Evolutionary conservation across 2,329 filamentous ascomycete genomes (phyloP).

Genomic region (Apiospora saccharicola): DNA sequence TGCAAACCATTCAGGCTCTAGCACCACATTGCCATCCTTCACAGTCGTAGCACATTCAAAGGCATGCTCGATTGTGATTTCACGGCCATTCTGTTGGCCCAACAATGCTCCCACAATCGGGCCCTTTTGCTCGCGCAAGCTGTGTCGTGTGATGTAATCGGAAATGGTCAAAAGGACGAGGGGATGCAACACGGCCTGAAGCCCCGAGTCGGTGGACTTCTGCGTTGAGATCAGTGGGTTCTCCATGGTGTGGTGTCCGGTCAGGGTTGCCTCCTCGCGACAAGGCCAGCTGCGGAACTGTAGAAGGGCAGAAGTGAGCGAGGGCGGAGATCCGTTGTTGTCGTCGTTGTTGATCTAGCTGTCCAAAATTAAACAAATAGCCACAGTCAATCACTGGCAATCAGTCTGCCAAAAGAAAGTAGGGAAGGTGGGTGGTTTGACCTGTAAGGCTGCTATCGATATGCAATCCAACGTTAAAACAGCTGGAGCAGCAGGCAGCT

Average conservation of each 20-base stretch:
- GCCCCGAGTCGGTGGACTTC: constrained; percentile 74
- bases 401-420: neutral
- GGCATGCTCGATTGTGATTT: constrained; percentile 90
- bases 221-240: constrained; percentile 71
- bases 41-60: constrained; percentile 77
- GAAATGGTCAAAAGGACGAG: constrained; percentile 96
- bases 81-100: constrained; percentile 88
- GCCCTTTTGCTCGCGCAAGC: constrained; percentile 75
- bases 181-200: constrained; percentile 87
- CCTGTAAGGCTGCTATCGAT: constrained; percentile 8
- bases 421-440: neutral
- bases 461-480: neutral
- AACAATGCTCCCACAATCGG: constrained; percentile 88
- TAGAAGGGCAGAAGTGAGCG: neutral
- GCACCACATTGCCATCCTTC: constrained; percentile 62
- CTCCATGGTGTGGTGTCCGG: constrained; percentile 54
- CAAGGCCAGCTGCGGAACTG: neutral
- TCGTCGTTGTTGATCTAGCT: neutral
- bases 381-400: neutral
- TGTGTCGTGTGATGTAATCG: constrained; percentile 93
- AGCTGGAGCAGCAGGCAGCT: neutral
- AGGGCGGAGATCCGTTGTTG: neutral
- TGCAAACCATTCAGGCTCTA: constrained; percentile 77
- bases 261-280: neutral
- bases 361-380: neutral